Evolutionary conservation across 2,329 filamentous ascomycete species (phyloP).

Genomic region (Phaeosphaeria sp.): DNA sequence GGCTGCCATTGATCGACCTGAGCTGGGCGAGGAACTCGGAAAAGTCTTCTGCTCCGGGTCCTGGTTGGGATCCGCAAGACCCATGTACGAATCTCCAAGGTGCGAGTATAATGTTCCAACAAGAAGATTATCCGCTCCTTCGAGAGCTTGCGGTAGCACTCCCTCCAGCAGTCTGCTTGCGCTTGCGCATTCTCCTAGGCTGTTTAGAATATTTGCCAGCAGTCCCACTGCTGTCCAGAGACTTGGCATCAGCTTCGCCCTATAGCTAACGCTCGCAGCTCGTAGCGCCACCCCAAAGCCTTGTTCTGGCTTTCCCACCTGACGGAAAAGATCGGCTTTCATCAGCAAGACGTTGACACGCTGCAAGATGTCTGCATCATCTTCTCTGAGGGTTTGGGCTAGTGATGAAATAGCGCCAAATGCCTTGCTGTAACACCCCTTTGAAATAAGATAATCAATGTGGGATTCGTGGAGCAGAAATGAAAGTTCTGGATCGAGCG

Average conservation of each 20-base stretch:
- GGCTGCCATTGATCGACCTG: conserved; percentile 21
- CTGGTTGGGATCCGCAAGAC: conserved; percentile 66
- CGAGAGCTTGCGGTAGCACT: conserved; percentile 74
- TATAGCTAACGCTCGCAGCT: conserved; percentile 75
- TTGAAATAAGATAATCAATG: conserved; percentile 64
- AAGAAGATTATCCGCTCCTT: conserved; percentile 69
- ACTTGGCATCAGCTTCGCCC: conserved; percentile 69
- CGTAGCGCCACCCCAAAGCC: conserved; percentile 79
- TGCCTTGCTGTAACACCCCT: conserved; percentile 60
- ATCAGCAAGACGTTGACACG: conserved; percentile 74
- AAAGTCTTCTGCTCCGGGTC: not conserved
- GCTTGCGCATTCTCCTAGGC: conserved; percentile 72
- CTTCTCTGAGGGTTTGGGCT: conserved; percentile 58
- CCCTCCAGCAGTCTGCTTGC: conserved; percentile 69
- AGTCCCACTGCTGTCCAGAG: conserved; percentile 76
- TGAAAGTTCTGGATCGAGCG: conserved; percentile 63
- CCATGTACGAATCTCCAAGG: conserved; percentile 80
- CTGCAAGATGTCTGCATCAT: conserved; percentile 68
- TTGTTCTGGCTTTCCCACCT: conserved; percentile 71
- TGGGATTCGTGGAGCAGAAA: conserved; percentile 66
- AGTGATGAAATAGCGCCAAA: conserved; percentile 61
- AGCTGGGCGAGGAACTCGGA: conserved; percentile 11
- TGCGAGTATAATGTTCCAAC: conserved; percentile 71
- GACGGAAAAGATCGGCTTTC: conserved; percentile 74
- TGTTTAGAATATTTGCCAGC: conserved; percentile 72